Percentiles rank a stretch among this genome's conserved stretches.
These are phyloP conservation scores for Craspedostauros australis DNA, from an alignment of 108 stramenopile species.

Conservation along the genomic window DNA sequence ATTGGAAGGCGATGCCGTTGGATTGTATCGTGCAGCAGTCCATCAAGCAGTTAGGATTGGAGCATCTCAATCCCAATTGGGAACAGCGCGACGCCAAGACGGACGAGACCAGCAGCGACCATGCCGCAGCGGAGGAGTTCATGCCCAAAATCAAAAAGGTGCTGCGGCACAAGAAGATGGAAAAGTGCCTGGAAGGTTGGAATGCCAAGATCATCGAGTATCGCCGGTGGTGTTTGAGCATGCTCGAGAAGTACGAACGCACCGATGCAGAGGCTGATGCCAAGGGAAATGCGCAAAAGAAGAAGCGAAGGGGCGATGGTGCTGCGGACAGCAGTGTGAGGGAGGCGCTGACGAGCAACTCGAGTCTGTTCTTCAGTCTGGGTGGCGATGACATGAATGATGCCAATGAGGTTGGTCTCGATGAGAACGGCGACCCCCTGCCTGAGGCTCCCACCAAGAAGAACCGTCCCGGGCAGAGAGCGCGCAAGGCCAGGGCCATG, in stretches of 20 bases:
- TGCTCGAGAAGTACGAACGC: constrained; percentile 4
- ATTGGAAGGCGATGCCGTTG: constrained; percentile 46
- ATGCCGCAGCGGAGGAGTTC: neutral
- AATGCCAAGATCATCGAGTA: constrained; percentile 70
- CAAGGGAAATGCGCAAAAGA: no score
- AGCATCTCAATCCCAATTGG: constrained; percentile 32
- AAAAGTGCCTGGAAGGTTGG: constrained; percentile 45
- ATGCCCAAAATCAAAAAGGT: constrained; percentile 8
- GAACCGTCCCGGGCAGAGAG: constrained; percentile 80
- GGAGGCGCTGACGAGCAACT: neutral
- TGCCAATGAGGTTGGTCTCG: constrained; percentile 8
- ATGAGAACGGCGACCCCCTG: constrained; percentile 23
- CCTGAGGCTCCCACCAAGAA: constrained; percentile 31
- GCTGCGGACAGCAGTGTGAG: no score
- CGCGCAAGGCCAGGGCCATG: constrained; percentile 67
- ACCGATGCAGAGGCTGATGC: neutral
- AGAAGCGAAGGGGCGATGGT: no score
- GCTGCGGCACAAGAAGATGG: constrained; percentile 56
- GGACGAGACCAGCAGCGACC: neutral
- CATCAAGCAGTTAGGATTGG: constrained; percentile 47
- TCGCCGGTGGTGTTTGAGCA: constrained; percentile 45
- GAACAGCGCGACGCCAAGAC: neutral
- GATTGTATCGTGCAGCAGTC: constrained; percentile 39
- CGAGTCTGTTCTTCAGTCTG: constrained; percentile 6
- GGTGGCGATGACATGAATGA: constrained; percentile 8